Base-by-base conservation (phyloP, 148 eudicot species). In the Silene latifolia region DNA sequence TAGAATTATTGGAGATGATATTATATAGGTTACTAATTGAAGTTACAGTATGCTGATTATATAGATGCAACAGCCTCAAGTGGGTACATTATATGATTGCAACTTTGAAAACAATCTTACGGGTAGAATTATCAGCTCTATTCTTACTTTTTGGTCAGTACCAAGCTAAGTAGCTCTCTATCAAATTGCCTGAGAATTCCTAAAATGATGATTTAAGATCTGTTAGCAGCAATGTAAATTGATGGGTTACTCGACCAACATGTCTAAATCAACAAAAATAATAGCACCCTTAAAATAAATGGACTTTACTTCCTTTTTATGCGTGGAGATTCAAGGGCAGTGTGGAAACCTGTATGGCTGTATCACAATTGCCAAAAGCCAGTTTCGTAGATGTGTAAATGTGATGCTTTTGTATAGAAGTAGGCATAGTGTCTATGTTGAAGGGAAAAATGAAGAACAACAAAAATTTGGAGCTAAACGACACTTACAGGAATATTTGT, bases 211-310 rank as follows among this genome's bases (percentile, higher is more conserved):
- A 24, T 12, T 10, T 63, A 24, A 0, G 67, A 63, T 13, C 15
- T 21, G 35, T 63, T 24, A 24, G 67, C 67, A 63, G 63, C 11
- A 10, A 5, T 59, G 63, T n/a, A 70, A 25, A n/a, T 70, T 13
- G 63, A 71, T 6, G n/a, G n/a, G 11, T 25, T 21, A 57, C 60
- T 19, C 57, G 63, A 71, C 48, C 63, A 71, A 27, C 39, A 13
- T 56, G 74, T 62, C 74, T 57, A 21, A 71, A 56, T 71, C 57
- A 63, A 56, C 63, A 56, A 71, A 25, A 17, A 71, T 25, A 14
- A 71, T 56, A 27, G 63, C 42, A 24, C 64, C 74, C 47, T 54
- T 71, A 4, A 13, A 23, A 56, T 71, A 47, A 15, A 56, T 13
- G 2, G 47, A 71, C 48, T 54, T 54, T 14, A 71, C 63, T 32